A percentile compares a stretch with the other conserved stretches of the same genome.
Evolutionary conservation across 1,284 basidiomycete species (phyloP).

Genomic region (Papiliotrema laurentii): DNA sequence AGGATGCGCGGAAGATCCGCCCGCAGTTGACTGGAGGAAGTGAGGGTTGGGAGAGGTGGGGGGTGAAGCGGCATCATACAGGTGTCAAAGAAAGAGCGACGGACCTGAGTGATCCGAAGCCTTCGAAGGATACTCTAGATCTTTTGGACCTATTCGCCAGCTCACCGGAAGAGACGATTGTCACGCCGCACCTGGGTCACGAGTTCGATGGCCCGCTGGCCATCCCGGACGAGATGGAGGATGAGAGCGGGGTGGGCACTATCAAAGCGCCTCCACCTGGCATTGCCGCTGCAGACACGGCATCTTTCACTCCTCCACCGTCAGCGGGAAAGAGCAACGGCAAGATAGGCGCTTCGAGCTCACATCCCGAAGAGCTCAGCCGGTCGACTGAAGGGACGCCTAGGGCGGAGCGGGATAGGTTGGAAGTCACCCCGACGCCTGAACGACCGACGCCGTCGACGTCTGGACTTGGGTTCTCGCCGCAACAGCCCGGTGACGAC

Average conservation of each 20-base stretch:
- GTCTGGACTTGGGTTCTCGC: slow-evolving; percentile 6
- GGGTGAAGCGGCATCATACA: slow-evolving; percentile 10
- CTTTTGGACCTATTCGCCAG: neutral
- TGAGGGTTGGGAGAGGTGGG: slow-evolving; percentile 22
- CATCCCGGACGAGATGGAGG: slow-evolving; percentile 7
- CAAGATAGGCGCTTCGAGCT: slow-evolving; percentile 1
- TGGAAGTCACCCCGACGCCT: slow-evolving; percentile 25
- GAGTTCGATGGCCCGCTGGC: neutral
- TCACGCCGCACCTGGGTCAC: slow-evolving; percentile 1
- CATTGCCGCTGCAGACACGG: neutral
- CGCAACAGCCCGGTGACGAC: slow-evolving; percentile 4
- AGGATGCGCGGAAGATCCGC: slow-evolving; percentile 9
- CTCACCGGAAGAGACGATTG: slow-evolving; percentile 2
- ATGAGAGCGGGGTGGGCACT: slow-evolving; percentile 15
- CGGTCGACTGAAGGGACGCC: neutral
- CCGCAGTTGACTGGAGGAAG: slow-evolving; percentile 37
- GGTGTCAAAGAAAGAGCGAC: slow-evolving; percentile 1
- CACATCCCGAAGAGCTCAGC: neutral
- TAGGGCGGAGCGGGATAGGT: neutral
- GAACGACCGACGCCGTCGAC: slow-evolving; percentile 9
- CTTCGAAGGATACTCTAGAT: neutral
- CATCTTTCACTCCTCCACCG: slow-evolving; percentile 13
- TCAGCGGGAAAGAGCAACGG: slow-evolving; percentile 9
- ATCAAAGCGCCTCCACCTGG: slow-evolving; percentile 16
- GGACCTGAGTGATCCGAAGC: neutral